Conservation (phyloP, 768 basidiomycete species). For the Lactarius akahatsu region DNA sequence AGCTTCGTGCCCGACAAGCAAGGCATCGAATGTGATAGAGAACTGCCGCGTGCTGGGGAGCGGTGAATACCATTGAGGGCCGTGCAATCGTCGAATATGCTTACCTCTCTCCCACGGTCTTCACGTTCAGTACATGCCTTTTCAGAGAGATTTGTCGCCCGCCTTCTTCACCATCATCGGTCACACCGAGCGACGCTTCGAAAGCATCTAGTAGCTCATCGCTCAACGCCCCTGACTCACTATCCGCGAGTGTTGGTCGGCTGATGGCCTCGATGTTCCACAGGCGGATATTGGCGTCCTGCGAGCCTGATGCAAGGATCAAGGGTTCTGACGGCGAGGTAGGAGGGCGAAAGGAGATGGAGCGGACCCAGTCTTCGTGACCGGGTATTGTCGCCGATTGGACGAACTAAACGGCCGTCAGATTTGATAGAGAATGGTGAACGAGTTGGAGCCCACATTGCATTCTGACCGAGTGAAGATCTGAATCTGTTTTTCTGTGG, state of each 20-base stretch:
- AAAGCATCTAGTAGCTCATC: constrained; percentile 87
- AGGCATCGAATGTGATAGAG: constrained; percentile 87
- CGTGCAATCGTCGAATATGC: neutral
- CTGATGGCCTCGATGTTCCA: constrained; percentile 75
- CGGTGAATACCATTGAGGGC: constrained; percentile 9
- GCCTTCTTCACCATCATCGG: constrained; percentile 73
- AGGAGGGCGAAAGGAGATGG: constrained; percentile 62
- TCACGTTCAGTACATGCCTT: constrained; percentile 73
- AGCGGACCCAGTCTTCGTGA: constrained; percentile 95
- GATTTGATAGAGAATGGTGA: constrained; percentile 11
- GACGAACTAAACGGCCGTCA: constrained; percentile 48
- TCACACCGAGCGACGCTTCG: constrained; percentile 73
- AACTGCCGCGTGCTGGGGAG: constrained; percentile 49
- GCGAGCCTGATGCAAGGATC: constrained; percentile 88
- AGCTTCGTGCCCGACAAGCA: constrained; percentile 94
- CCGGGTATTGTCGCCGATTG: constrained; percentile 63
- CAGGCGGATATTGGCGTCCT: constrained; percentile 89
- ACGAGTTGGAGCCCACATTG: constrained; percentile 40
- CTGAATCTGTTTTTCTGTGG: constrained; percentile 78
- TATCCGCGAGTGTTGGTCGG: constrained; percentile 31
- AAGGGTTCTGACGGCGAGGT: constrained; percentile 45
- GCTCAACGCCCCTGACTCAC: constrained; percentile 38
- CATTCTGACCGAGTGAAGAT: constrained; percentile 71
- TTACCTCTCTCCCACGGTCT: constrained; percentile 43
- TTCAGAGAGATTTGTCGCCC: constrained; percentile 88